phyloP scores from a whole-genome alignment of 2,329 filamentous ascomycete genomes.

The Chaetomium strumarium region DNA sequence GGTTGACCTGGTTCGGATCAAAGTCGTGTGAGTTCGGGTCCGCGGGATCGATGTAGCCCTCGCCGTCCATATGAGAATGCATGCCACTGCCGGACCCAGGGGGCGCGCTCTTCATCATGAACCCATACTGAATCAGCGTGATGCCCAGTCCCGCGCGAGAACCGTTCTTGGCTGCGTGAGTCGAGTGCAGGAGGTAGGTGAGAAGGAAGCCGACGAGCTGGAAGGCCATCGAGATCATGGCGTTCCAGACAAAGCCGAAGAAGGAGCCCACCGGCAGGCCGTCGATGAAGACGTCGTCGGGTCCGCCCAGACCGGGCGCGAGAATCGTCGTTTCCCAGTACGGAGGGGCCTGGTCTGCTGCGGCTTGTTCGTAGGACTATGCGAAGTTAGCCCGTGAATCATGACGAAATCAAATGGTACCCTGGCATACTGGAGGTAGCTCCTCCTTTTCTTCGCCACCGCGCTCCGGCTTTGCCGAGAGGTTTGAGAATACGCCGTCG shows the following conservation, averaged over 20 bases:
- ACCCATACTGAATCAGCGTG: conserved; percentile 92
- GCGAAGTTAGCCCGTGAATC: not conserved
- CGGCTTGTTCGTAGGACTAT: conserved; percentile 96
- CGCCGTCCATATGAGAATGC: conserved; percentile 37
- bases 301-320: conserved; percentile 80
- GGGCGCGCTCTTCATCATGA: conserved; percentile 73
- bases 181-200: conserved; percentile 95
- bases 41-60: conserved; percentile 62
- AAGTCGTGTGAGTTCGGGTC: conserved; percentile 92
- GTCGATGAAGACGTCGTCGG: conserved; percentile 94
- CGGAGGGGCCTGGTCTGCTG: conserved; percentile 88
- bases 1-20: conserved; percentile 62
- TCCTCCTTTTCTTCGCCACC: conserved; percentile 79
- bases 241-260: conserved; percentile 86
- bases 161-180: conserved; percentile 95
- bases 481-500: conserved; percentile 93
- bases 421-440: conserved; percentile 73
- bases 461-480: conserved; percentile 82
- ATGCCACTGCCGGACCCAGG: conserved; percentile 36
- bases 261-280: conserved; percentile 86
- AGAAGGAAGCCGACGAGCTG: conserved; percentile 95
- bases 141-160: conserved; percentile 91
- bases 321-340: conserved; percentile 99
- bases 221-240: conserved; percentile 96
- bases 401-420: not conserved